Percentiles rank a stretch among this genome's conserved stretches.
Evolutionary conservation across 176 grass and related monocot species (phyloP).

Genomic region (Triticum urartu): DNA sequence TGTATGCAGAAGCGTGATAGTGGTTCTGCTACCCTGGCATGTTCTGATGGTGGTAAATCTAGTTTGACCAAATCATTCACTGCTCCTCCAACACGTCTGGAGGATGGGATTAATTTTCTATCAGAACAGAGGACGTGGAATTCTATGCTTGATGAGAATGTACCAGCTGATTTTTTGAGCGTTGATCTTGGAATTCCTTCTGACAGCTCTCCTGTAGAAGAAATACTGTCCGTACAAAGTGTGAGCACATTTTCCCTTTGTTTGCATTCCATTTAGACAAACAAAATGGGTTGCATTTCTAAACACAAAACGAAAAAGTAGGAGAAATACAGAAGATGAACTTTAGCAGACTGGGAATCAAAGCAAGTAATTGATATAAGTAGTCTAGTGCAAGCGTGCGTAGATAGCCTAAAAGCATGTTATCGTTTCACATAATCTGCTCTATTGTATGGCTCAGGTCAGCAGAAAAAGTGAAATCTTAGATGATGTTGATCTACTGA

Average conservation of each 20-base stretch:
- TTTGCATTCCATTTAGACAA: constrained; percentile 2
- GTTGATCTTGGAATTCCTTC: constrained; percentile 51
- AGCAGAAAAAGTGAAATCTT: constrained; percentile 70
- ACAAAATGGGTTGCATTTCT: background rate
- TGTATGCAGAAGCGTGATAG: constrained; percentile 63
- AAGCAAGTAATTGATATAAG: constrained; percentile 7
- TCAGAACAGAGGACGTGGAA: constrained; percentile 70
- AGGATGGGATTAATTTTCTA: constrained; percentile 67
- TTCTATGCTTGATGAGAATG: constrained; percentile 64
- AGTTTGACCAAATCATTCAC: constrained; percentile 73
- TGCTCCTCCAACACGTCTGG: constrained; percentile 67
- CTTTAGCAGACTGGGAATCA: background rate
- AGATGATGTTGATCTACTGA: constrained; percentile 84
- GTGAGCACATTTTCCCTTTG: background rate
- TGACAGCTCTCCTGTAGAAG: constrained; percentile 56
- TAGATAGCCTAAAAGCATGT: constrained; percentile 15
- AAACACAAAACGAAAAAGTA: background rate
- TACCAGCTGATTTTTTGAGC: constrained; percentile 66
- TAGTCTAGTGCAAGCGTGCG: background rate
- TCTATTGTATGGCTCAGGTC: constrained; percentile 43
- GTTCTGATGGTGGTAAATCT: constrained; percentile 83
- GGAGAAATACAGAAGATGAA: background rate
- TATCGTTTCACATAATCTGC: constrained; percentile 22
- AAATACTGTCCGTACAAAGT: constrained; percentile 53
- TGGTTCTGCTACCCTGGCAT: constrained; percentile 56